Evolutionary conservation across 2,329 filamentous ascomycete genomes (phyloP).

Genomic region (Verticillium klebahnii): DNA sequence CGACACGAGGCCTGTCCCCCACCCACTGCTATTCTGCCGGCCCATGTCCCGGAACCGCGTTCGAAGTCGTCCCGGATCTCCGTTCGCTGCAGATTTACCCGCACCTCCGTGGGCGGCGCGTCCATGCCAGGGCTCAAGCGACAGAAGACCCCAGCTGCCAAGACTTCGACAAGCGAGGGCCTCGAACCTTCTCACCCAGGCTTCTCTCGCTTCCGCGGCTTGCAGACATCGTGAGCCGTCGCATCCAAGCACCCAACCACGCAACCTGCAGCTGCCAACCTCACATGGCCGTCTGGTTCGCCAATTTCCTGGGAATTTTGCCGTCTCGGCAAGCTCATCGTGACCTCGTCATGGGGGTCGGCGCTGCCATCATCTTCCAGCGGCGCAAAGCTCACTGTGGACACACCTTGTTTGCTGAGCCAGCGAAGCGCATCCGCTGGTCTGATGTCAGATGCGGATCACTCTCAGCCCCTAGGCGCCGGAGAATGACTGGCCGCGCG

Average conservation of each 20-base stretch:
- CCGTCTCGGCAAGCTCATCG: neutral
- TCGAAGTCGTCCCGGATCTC: conserved; percentile 17
- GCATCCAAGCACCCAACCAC: neutral
- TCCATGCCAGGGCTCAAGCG: neutral
- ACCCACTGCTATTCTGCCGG: neutral
- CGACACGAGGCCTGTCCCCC: neutral
- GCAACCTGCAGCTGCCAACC: neutral
- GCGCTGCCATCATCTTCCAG: neutral
- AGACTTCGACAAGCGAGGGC: neutral
- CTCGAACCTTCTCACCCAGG: neutral
- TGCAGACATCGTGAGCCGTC: neutral
- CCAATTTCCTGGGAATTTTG: neutral
- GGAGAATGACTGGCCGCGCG: neutral
- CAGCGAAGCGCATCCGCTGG: neutral
- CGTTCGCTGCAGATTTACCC: conserved; percentile 18
- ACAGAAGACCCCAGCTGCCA: neutral
- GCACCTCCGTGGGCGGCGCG: neutral
- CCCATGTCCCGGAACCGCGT: neutral
- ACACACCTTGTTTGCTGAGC: neutral
- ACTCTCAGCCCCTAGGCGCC: neutral
- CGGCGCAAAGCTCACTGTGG: neutral
- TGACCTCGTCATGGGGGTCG: neutral
- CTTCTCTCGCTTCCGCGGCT: neutral
- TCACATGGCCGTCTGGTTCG: neutral
- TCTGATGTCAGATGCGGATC: neutral